Evolutionary conservation across 305 asterid species (phyloP), one percentile per base, ranked within the genome.

Genomic region (Solanum hybrid): DNA sequence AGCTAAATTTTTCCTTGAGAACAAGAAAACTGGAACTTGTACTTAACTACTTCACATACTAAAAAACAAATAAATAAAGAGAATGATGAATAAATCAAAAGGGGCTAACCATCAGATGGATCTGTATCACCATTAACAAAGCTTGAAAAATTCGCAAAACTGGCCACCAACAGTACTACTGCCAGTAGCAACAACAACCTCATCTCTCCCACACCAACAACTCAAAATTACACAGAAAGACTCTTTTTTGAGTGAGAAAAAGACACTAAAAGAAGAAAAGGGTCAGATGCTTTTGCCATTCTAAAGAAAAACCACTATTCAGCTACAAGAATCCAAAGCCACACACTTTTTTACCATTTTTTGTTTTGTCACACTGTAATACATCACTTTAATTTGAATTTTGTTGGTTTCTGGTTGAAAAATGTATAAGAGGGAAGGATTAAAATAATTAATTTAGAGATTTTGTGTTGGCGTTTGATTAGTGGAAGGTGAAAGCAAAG

Each of bases 301-400:
- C 91, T 77, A 91, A 89, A 72, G 60, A 92, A 95, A 96, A 96
- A 96, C 94, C 97, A 93, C 96, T 95, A 94, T 94, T 80, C 8
- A 82, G 87, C 90, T 91, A 89, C 92, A 92, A 95, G 95, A 93
- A 94, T 94, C 98, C 97, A 93, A 96, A 93, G 95, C 96, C 96
- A 93, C 96, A 80, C 92, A 94, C 89, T 89, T 93, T 16, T 81
- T 42, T 42, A 24, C 86, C 37, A 7, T 40, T 81, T 56, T 34
- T 40, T 46, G 37, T 40, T 26, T 40, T 78, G 84, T 77, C 46
- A 9, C 27, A 34, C 22, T 34, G 6, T 5, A 73, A 29, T 73
- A 9, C 27, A 73, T 73, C 79, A 29, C 79, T 73, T 73, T 73
- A 73, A 73, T 73, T 73, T 73, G 79, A 73, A 73, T 13, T 73